Base-by-base conservation (phyloP, 345 rosid genomes). In the Cardiospermum halicacabum region DNA sequence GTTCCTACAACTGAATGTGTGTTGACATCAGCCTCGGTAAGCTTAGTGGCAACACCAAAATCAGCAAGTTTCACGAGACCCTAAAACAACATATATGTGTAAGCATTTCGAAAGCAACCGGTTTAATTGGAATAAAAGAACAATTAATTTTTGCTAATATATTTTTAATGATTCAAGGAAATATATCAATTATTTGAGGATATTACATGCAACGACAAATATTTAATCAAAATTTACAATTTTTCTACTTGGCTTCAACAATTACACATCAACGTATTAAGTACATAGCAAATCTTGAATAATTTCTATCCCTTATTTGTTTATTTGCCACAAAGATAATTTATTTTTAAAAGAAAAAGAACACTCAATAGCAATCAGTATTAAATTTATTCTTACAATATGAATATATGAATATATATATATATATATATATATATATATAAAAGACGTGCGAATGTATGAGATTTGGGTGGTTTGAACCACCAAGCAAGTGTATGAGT, bases 1-100 rank as follows among this genome's bases (percentile, higher is more conserved):
- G 96, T 87, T 76, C 97, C 99, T 74, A 86, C 97, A 68, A 95
- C 97, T 25, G 97, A 91, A 75, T 85, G 96, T 25, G 99, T 95
- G 74, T 91, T 89, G 58, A 87, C 85, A 81, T 95, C 97, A 75
- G 99, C 96, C 81, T 95, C 99, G 27, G 87, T 95, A 65, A 95
- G 79, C 81, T 95, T 95, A 65, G 99, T 95, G 12, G 99, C 99
- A 69, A 95, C 99, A 72, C 99, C 99, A 84, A 95, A 95, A 80
- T 91, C 99, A 81, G 99, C 99, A 81, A 95, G 97, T 80, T 95
- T 95, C 58, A 95, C 96, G 50, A 95, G 97, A 65, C 97, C 93
- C 97, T 91, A 73, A 56, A 74, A 75, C 64, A 19, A 53, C 5
- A 70, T 67, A 67, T 21, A 40, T 28, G 34, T 74, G 66, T 16